phyloP scores from a whole-genome alignment of 495 filamentous ascomycete genomes.

The Emericellopsis terricola region DNA sequence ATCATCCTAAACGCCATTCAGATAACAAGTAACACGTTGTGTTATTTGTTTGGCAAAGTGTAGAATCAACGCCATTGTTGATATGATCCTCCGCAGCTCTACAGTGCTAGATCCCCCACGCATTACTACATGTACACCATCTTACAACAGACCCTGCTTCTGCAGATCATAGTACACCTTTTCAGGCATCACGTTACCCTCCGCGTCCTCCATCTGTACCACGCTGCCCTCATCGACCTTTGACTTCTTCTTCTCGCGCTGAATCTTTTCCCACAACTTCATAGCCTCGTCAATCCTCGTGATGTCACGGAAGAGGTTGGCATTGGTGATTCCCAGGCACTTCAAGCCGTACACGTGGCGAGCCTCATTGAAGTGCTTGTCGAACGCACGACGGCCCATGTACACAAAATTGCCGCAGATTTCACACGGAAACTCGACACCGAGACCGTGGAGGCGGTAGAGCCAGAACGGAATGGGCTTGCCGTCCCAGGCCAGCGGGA shows the following conservation, averaged over 20 bases:
- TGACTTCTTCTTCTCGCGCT: slow-evolving; percentile 66
- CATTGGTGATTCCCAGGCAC: slow-evolving; percentile 84
- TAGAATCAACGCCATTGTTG: too few relatives aligned
- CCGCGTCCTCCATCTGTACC: slow-evolving; percentile 94
- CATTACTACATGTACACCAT: background rate
- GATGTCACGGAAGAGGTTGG: slow-evolving; percentile 84
- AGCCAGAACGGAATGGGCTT: slow-evolving; percentile 99
- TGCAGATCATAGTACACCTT: slow-evolving; percentile 84
- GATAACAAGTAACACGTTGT: too few relatives aligned
- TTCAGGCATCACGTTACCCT: slow-evolving; percentile 97
- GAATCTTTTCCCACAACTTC: slow-evolving; percentile 83
- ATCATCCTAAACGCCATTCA: too few relatives aligned
- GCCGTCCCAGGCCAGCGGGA: slow-evolving; percentile 92
- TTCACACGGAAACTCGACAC: slow-evolving; percentile 88
- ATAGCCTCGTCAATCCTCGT: slow-evolving; percentile 77
- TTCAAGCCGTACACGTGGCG: slow-evolving; percentile 84
- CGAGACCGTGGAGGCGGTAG: slow-evolving; percentile 89
- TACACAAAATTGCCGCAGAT: slow-evolving; percentile 97
- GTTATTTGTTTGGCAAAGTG: too few relatives aligned
- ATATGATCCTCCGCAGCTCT: too few relatives aligned
- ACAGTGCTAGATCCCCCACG: too few relatives aligned
- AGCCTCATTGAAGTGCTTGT: slow-evolving; percentile 95
- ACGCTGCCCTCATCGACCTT: slow-evolving; percentile 60
- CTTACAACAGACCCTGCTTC: slow-evolving; percentile 50
- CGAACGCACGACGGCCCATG: slow-evolving; percentile 86